A percentile compares a stretch with the other conserved stretches of the same genome.
Evolutionary conservation across 805 yeast genomes (phyloP).

Genomic region (Monosporozyma siamensis): DNA sequence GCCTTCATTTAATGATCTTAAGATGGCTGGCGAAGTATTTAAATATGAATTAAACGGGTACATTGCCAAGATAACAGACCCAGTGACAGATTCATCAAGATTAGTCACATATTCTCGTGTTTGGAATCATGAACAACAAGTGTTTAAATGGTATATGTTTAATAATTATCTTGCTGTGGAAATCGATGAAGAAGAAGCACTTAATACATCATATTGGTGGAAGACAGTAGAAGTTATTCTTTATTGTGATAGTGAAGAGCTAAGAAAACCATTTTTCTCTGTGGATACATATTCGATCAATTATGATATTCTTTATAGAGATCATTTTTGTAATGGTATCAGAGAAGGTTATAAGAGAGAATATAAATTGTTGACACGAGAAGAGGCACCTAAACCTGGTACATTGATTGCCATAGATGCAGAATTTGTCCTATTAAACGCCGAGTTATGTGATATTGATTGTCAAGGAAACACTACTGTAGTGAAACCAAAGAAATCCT

Average conservation of each 20-base stretch:
- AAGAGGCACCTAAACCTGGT: conserved; percentile 69
- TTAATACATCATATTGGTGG: conserved; percentile 67
- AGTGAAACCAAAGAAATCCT: conserved; percentile 62
- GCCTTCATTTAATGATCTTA: conserved; percentile 22
- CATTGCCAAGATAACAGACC: conserved; percentile 57
- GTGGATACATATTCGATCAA: conserved; percentile 47
- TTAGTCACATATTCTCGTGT: conserved; percentile 51
- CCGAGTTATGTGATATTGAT: conserved; percentile 70
- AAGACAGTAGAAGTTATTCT: conserved; percentile 68
- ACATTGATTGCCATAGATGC: conserved; percentile 89
- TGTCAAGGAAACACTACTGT: conserved; percentile 62
- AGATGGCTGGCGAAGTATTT: conserved; percentile 23
- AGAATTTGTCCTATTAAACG: conserved; percentile 77
- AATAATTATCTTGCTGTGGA: conserved; percentile 84
- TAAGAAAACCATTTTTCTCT: conserved; percentile 37
- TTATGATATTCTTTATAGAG: conserved; percentile 59
- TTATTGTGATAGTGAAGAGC: conserved; percentile 45
- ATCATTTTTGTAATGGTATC: conserved; percentile 61
- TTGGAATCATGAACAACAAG: conserved; percentile 25
- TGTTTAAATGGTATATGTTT: conserved; percentile 64
- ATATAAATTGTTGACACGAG: conserved; percentile 54
- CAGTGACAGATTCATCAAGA: conserved; percentile 42
- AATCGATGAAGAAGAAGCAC: conserved; percentile 66
- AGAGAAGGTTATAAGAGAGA: conserved; percentile 51
- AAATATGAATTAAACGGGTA: conserved; percentile 60